Percentiles rank a stretch among this genome's conserved stretches.
Evolutionary conservation across 2,329 filamentous ascomycete species (phyloP).

Genomic region (Aspergillus sp.): DNA sequence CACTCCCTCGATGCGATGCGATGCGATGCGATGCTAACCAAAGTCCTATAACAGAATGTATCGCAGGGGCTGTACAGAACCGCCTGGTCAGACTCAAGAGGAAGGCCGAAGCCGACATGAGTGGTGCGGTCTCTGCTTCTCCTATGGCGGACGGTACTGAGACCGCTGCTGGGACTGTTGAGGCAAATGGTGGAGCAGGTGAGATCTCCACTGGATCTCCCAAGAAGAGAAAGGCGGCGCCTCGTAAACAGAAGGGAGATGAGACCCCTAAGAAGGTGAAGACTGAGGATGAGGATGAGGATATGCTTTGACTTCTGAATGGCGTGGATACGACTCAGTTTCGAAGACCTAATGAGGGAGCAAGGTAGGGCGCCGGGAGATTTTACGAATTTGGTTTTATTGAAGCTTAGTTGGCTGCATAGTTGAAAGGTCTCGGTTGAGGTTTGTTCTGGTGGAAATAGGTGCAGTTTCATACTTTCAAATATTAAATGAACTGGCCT

Average conservation of each 20-base stretch:
- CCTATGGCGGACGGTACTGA: background rate
- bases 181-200: background rate
- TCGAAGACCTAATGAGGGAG: background rate
- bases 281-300: background rate
- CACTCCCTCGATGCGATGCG: background rate
- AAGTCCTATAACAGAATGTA: background rate
- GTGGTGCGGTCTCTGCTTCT: background rate
- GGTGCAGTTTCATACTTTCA: no score
- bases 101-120: background rate
- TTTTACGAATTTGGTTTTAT: background rate
- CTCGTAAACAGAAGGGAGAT: background rate
- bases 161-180: no score
- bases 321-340: no score
- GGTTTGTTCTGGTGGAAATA: background rate
- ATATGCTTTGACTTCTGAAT: background rate
- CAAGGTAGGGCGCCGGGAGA: accelerated
- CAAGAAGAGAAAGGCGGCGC: background rate
- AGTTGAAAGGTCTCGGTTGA: background rate
- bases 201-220: background rate
- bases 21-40: background rate
- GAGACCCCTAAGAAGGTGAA: background rate
- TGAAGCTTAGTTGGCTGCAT: background rate
- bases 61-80: constrained; percentile 2
- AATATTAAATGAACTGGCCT: background rate
- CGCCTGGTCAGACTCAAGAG: background rate